Evolutionary conservation across 257 asterid species (phyloP).

Genomic region (Solanum neorickii): DNA sequence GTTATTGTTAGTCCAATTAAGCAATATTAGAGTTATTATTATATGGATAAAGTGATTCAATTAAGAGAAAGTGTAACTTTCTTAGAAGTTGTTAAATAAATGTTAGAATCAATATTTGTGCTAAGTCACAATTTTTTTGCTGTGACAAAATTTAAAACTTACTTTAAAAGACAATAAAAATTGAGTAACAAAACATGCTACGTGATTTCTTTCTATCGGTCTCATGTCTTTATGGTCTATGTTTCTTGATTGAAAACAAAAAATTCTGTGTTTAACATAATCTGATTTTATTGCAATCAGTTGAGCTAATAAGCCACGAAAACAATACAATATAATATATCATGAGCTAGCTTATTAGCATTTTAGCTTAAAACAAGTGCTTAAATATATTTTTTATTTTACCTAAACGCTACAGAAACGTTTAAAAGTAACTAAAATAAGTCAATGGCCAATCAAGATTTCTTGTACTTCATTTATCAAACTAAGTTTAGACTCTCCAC

Average conservation of each 20-base stretch:
- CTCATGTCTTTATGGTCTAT: background rate
- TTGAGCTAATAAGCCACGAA: background rate
- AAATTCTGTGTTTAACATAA: background rate
- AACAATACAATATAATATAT: background rate
- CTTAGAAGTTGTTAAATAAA: background rate
- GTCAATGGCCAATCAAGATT: background rate
- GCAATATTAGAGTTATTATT: too few relatives aligned
- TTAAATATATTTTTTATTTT: too few relatives aligned
- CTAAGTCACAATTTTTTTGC: background rate
- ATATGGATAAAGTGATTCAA: too few relatives aligned
- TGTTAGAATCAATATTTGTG: background rate
- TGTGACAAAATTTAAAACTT: too few relatives aligned
- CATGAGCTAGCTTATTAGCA: background rate
- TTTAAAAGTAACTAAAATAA: background rate
- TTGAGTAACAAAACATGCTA: background rate
- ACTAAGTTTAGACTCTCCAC: slow-evolving; percentile 3
- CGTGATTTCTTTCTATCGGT: background rate
- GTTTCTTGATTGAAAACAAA: too few relatives aligned
- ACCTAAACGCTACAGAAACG: fast-evolving
- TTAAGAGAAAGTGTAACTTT: too few relatives aligned
- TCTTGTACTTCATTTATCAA: background rate
- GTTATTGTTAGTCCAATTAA: too few relatives aligned
- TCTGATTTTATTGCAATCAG: background rate
- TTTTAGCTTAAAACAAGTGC: background rate
- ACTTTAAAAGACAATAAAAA: background rate